Base-by-base conservation (phyloP, 2,329 filamentous ascomycete genomes). In the Escovopsis weberi region DNA sequence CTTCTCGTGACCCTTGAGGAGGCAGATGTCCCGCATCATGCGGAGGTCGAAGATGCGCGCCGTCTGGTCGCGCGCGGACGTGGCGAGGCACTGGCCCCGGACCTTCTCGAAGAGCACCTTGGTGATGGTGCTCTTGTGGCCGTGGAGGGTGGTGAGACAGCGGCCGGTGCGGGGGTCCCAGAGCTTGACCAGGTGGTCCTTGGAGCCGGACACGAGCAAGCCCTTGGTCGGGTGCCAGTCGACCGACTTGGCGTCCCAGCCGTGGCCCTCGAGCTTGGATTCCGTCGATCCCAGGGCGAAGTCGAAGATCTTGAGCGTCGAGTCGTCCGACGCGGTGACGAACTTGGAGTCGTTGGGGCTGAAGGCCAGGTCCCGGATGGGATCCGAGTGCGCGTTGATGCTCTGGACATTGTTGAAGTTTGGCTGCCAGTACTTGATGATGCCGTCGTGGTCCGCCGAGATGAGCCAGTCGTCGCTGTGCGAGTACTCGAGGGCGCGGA, bases 321-420 rank as follows among this genome's bases (percentile, higher is more conserved):
- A 87, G 59, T 98, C 91, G 59, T 98, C 91, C 15, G 86, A 91
- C 23, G 89, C 89, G 1, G 89, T 96, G 49, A 95, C 85, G 53
- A 98, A 98, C 59, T 96, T 96, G 47, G 83, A 75, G 62, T 98
- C 91, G 48, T 83, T 94, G 1, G 91, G 91, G 46, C 87, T 85
- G 61, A 96, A 96, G 8, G 89, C 83, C 34, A 98, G 69, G 55
- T 95, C 91, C 53, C 91, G 74, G 47, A 98, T 85, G 5, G 89
- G 82, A 57, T 95, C 87, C 39, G 78, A 77, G 58, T 96, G 91
- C 6, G 87, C 91, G 57, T 88, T 80, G 42, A 98, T 85, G 42
- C 85, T 88, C 61, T 96, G 86, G 46, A 96, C 87, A 55, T 96
- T 95, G 70, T 98, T 96, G 67, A 98, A 95, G 60, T 96, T 98